Evolutionary conservation across 129 eudicot species (phyloP).

Genomic region (Cynara cardunculus): DNA sequence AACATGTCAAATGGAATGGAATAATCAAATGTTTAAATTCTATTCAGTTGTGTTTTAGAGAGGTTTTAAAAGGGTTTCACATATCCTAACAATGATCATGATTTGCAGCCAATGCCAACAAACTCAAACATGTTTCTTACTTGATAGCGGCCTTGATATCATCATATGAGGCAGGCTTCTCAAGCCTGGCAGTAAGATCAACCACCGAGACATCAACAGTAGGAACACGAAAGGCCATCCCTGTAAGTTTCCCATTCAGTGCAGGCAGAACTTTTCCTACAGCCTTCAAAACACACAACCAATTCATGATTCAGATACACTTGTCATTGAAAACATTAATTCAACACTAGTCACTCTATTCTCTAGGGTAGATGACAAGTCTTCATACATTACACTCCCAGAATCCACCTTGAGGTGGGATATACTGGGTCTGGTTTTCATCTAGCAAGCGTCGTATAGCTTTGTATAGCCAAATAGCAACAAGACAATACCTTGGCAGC

Average conservation of each 20-base stretch:
- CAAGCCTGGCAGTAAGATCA: slow-evolving; percentile 71
- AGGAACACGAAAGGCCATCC: slow-evolving; percentile 82
- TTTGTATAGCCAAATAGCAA: background rate
- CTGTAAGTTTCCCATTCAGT: slow-evolving; percentile 74
- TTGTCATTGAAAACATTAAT: background rate
- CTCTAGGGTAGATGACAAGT: background rate
- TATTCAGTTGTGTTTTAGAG: background rate
- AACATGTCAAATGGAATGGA: background rate
- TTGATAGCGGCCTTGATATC: slow-evolving; percentile 74
- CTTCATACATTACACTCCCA: background rate
- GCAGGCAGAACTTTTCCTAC: slow-evolving; percentile 82
- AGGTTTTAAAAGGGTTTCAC: background rate
- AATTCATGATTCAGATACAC: background rate
- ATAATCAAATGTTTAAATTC: background rate
- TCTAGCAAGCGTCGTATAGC: background rate
- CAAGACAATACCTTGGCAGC: slow-evolving; percentile 60
- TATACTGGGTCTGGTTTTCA: background rate
- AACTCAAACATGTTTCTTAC: slow-evolving; percentile 28
- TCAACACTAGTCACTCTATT: background rate
- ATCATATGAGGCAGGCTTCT: slow-evolving; percentile 64
- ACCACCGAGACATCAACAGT: slow-evolving; percentile 74
- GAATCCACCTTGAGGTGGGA: background rate
- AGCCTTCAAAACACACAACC: slow-evolving; percentile 39
- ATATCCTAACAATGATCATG: background rate
- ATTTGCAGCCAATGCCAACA: background rate